Evolutionary conservation across 2,329 filamentous ascomycete genomes (phyloP), one percentile per base, ranked within the genome.

Genomic region (Ploettnerulaceae sp.): DNA sequence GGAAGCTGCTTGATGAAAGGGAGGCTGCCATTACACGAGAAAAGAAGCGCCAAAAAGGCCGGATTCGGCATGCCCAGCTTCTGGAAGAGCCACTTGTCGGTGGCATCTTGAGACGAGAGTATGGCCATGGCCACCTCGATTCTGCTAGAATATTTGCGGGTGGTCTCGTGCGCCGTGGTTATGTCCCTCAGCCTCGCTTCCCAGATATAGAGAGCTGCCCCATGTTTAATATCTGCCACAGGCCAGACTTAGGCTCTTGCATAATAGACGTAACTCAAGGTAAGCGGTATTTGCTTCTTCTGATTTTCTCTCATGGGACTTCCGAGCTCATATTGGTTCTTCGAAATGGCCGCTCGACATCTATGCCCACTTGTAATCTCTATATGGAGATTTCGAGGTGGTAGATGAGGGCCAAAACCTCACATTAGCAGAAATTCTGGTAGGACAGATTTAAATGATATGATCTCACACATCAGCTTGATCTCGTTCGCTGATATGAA

Each of bases 1-100:
- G 77, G 42, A 72, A 72, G 49, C 52, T 68, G 3, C 68, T 75
- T 24, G 68, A 74, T 26, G 61, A 68, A 44, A 63, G 63, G 17
- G 61, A 63, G 2, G 42, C 42, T 24, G 42, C 42, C 7, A 12
- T 46, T 24, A 33, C 12, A 39, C 28, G 34, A 9, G 34, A 40
- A 3, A 24, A 35, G 28, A 42, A 47, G 28, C 50, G 45, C 18
- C 43, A 55, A 26, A 49, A 36, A 40, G 53, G 50, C n/a, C 52
- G 55, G 4, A 55, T 63, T 18, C 49, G 40, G 20, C 52, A 47
- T 20, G 53, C 58, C 7, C 36, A 17, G 18, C 37, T 57, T 24
- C 45, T 60, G 5, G 15, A 45, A 32, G 36, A 44, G 6, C 42
- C 55, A 14, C 44, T 61, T 9, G 15, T 40, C 33, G 58, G 60